Evolutionary conservation across 768 basidiomycete genomes (phyloP), one percentile per base, ranked within the genome.

Genomic region (Termitomyces sp.): DNA sequence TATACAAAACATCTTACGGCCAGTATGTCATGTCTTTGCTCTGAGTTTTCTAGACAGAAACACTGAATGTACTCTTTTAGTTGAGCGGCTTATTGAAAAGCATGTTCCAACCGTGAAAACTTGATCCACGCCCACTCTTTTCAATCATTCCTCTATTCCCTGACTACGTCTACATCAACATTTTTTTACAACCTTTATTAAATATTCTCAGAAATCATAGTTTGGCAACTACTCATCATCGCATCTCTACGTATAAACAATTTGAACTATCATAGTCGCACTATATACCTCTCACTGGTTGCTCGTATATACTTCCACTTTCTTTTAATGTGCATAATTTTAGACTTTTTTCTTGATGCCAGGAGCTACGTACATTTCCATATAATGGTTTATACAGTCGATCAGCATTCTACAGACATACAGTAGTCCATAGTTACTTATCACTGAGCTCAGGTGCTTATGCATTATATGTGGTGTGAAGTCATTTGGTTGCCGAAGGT

Each of bases 1-100:
- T 88, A 89, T 70, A 88, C 82, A 74, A 91, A 91, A 73, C 92
- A 94, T 67, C 81, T 95, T 53, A 78, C 81, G 54, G 85, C 91
- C 44, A 91, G 91, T 93, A 70, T 61, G 91, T 70, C 37, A n/a
- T 51, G 37, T 53, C 45, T 50, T 58, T n/a, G 5, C 22, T 6
- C 18, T n/a, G 27, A 37, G 34, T 54, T 30, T 9, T 33, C 24
- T 27, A 39, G 37, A 58, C 48, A 51, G 65, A 65, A 16, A 70
- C 20, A 11, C 59, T 47, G 18, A 27, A 3, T 39, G 20, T 46
- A 49, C 11, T 34, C 9, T 27, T 37, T 33, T 50, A 91, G 89
- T 91, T 62, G 89, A 91, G 68, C 84, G 88, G 27, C 74, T 90
- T 31, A 72, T 89, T 56, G 82, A 85, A 66, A 83, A 82, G 65